Conservation (phyloP, 176 grass and related monocot species). For the Dendrocalamus sinicus region DNA sequence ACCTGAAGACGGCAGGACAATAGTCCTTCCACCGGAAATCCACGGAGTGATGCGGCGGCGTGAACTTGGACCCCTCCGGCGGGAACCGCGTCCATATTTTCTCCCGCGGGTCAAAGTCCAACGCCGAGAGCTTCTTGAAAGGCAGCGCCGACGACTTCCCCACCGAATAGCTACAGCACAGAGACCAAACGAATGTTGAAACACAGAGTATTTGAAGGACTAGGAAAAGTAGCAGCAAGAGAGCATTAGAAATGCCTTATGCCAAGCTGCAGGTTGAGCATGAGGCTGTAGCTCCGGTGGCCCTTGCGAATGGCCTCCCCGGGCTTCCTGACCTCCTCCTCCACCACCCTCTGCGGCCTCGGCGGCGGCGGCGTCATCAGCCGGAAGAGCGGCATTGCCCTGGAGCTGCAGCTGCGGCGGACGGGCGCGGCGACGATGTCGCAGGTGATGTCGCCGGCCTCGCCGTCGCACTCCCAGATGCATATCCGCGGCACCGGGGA, state of each 20-base stretch:
- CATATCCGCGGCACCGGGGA: conserved; percentile 61
- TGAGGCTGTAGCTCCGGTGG: conserved; percentile 73
- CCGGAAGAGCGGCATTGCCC: conserved; percentile 47
- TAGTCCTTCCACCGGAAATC: conserved; percentile 95
- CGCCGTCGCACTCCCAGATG: conserved; percentile 89
- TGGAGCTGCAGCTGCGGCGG: conserved; percentile 54
- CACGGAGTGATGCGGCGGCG: conserved; percentile 70
- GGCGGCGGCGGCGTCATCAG: conserved; percentile 46
- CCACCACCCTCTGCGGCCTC: conserved; percentile 12
- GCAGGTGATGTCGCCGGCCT: conserved; percentile 83
- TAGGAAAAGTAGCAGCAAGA: background rate
- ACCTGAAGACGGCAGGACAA: conserved; percentile 86
- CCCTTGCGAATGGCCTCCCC: conserved; percentile 70
- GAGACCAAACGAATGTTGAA: background rate
- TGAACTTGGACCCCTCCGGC: conserved; percentile 81
- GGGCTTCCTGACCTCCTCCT: conserved; percentile 42
- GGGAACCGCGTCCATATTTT: conserved; percentile 87
- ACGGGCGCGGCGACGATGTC: conserved; percentile 66
- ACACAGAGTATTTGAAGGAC: background rate
- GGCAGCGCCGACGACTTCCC: conserved; percentile 70
- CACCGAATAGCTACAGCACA: conserved; percentile 67
- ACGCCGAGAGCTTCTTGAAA: conserved; percentile 56
- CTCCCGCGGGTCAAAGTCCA: conserved; percentile 79
- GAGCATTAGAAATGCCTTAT: conserved; percentile 58
- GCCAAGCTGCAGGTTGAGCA: conserved; percentile 84